Evolutionary conservation across 306 rosid genomes (phyloP).

Genomic region (Ammopiptanthus mongolicus): DNA sequence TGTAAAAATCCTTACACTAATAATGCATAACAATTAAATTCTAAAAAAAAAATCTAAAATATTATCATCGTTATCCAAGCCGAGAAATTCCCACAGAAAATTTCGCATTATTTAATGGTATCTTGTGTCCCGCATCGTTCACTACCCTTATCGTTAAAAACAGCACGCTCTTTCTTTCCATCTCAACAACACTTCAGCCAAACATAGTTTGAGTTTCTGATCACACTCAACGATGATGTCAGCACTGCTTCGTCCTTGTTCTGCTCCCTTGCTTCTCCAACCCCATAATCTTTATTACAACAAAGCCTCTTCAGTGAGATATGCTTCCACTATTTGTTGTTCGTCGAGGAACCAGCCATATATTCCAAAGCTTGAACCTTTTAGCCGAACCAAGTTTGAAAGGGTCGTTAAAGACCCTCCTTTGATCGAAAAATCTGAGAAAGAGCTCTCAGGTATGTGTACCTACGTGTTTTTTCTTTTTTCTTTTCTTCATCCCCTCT

Average conservation of each 20-base stretch:
- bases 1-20: too few relatives aligned
- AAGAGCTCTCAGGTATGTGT: constrained; percentile 53
- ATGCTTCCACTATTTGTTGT: constrained; percentile 32
- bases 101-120: constrained; percentile 19
- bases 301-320: constrained; percentile 14
- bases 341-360: constrained; percentile 49
- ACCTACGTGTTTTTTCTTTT: background rate
- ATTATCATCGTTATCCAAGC: constrained; percentile 34
- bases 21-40: too few relatives aligned
- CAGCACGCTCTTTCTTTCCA: background rate
- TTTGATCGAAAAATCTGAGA: constrained; percentile 66
- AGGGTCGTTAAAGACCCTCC: constrained; percentile 68
- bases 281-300: constrained; percentile 27
- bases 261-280: constrained; percentile 40
- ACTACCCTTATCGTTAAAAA: background rate
- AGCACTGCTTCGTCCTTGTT: constrained; percentile 37
- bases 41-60: background rate
- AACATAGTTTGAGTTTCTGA: too few relatives aligned
- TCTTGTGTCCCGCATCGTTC: background rate
- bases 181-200: background rate
- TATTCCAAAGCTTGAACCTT: constrained; percentile 86
- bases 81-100: constrained; percentile 18
- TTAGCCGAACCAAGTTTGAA: constrained; percentile 63
- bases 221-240: constrained; percentile 34
- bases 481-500: background rate